Base-by-base conservation (phyloP, 1,284 basidiomycete genomes). In the Sanguinoderma infundibulare region DNA sequence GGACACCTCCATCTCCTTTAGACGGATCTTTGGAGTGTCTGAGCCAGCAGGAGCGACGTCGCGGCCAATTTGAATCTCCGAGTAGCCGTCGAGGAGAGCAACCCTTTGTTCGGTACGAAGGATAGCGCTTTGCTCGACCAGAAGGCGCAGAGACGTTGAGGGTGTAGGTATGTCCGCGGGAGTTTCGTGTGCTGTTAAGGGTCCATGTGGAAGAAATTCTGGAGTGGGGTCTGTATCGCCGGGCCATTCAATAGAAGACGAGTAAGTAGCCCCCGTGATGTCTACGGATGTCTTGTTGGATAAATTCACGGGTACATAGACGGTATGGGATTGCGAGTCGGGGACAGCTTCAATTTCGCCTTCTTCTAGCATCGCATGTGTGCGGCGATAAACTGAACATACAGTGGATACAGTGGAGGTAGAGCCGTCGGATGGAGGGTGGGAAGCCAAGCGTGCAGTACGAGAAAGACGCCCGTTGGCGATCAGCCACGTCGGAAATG, bases 1-100 rank as follows among this genome's bases (percentile, higher is more conserved):
- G 2, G 90, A 92, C 9, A 92, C 90, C 64, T 84, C 82, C 86
- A 93, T 89, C 75, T 93, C 91, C 73, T 90, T 92, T 36, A 93
- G 76, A 49, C 91, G 84, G 55, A 93, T 79, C 47, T 85, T 81
- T 14, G 91, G 89, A 1, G 75, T 83, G 34, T 78, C 78, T 17
- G 77, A 79, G 12, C 82, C 83, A 22, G 75, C 64, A 2, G 81
- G 77, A 2, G 83, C 77, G 32, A 80, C 71, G 69, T 93, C 91
- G 50, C 91, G 81, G 12, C 91, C 91, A 64, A 93, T 79, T 66
- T 91, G 87, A 6, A 86, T 77, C 72, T 91, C 86, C 4, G 79
- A 71, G 68, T 86, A 85, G 2, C 82, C 83, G 68, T 91, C 89
- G 42, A 90, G 72, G 53, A 89, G 77, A 28, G 81, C 89, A 40